These are phyloP conservation scores for Priceomyces haplophilus DNA, from an alignment of 805 yeast genomes.

Conservation along the genomic window DNA sequence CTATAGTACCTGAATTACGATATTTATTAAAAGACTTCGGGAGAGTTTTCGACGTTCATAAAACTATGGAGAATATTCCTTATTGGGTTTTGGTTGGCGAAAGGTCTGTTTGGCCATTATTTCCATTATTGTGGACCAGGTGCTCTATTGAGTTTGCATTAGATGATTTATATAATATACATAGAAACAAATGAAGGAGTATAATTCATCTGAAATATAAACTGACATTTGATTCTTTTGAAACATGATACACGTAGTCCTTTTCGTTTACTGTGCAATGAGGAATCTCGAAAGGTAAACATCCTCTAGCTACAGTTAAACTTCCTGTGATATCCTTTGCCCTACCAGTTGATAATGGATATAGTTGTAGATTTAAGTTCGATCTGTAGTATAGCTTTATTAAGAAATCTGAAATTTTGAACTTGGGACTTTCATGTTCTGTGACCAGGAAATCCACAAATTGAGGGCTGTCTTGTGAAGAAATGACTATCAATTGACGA, in stretches of 20 bases:
- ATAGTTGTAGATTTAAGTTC: constrained; percentile 50
- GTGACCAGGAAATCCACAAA: constrained; percentile 26
- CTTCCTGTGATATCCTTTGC: constrained; percentile 82
- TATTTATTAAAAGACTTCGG: constrained; percentile 69
- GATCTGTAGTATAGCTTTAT: constrained; percentile 50
- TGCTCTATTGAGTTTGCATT: constrained; percentile 87
- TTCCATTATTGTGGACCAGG: constrained; percentile 80
- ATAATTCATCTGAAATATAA: constrained; percentile 40
- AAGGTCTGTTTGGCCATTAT: constrained; percentile 86
- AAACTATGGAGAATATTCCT: constrained; percentile 67
- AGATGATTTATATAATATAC: constrained; percentile 64
- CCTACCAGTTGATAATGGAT: constrained; percentile 74
- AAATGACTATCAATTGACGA: constrained; percentile 33
- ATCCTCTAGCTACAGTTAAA: constrained; percentile 57
- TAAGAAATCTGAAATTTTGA: constrained; percentile 46
- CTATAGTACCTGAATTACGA: constrained; percentile 83
- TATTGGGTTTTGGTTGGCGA: constrained; percentile 93
- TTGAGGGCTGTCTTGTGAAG: constrained; percentile 36
- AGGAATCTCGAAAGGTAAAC: constrained; percentile 28
- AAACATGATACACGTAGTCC: constrained; percentile 59
- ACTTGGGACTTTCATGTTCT: constrained; percentile 29
- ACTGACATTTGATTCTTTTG: constrained; percentile 51
- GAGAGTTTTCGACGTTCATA: constrained; percentile 72
- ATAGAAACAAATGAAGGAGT: constrained; percentile 25
- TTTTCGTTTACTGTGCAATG: constrained; percentile 44